Percentiles rank a stretch among this genome's conserved stretches.
Evolutionary conservation across 140 eudicot genomes (phyloP).

Genomic region (Oenanthe javanica): DNA sequence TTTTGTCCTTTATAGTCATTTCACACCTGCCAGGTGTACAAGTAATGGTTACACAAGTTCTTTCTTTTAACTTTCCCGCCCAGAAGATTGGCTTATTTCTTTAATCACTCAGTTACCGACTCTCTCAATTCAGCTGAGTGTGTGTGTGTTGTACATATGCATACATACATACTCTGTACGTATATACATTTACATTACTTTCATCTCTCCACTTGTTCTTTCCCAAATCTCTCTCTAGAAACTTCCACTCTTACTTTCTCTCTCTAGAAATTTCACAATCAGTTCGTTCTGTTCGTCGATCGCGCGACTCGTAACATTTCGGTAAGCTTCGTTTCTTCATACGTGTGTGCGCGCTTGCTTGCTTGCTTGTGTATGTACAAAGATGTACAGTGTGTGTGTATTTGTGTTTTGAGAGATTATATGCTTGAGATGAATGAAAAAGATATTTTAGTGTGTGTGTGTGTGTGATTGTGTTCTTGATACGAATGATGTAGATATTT

Average conservation of each 20-base stretch:
- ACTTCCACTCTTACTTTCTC: background rate
- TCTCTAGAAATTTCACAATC: background rate
- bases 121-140: background rate
- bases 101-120: background rate
- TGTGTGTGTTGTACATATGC: background rate
- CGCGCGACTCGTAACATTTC: background rate
- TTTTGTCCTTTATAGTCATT: background rate
- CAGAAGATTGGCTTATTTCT: background rate
- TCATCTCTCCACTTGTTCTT: background rate
- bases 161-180: background rate
- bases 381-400: background rate
- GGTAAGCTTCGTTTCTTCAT: background rate
- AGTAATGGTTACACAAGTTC: background rate
- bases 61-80: background rate
- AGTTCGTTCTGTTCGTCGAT: background rate
- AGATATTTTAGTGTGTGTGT: background rate
- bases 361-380: background rate
- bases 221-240: background rate
- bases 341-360: background rate
- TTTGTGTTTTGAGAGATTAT: background rate
- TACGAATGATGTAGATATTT: background rate
- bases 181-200: background rate
- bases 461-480: background rate
- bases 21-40: background rate
- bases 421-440: background rate